These are phyloP conservation scores for Capillidium rhysosporum DNA, from an alignment of 371 early-diverging fungal genomes.

Conservation along the genomic window DNA sequence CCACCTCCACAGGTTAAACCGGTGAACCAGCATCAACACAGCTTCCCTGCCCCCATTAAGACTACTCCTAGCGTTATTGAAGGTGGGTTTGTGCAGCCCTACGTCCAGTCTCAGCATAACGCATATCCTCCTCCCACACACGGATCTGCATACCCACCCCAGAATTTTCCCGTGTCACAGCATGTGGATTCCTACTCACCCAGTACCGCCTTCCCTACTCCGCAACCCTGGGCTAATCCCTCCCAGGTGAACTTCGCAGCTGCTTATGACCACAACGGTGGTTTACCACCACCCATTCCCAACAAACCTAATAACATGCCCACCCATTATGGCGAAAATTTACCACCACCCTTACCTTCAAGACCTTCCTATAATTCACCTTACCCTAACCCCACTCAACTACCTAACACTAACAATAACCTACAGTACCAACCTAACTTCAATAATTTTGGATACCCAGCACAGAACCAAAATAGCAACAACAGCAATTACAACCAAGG, in stretches of 20 bases:
- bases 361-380: background rate
- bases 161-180: background rate
- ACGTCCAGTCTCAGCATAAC: background rate
- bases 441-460: too few relatives aligned
- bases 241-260: background rate
- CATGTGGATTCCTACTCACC: background rate
- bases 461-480: too few relatives aligned
- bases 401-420: too few relatives aligned
- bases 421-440: too few relatives aligned
- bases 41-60: too few relatives aligned
- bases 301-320: background rate
- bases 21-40: background rate
- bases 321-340: background rate
- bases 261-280: background rate
- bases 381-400: too few relatives aligned
- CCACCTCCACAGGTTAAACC: background rate
- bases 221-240: too few relatives aligned
- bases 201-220: too few relatives aligned
- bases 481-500: too few relatives aligned
- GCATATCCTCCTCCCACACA: background rate
- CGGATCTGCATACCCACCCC: background rate
- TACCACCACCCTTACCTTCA: background rate
- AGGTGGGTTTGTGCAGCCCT: too few relatives aligned
- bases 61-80: too few relatives aligned
- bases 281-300: background rate